phyloP scores from a whole-genome alignment of 2,329 filamentous ascomycete species.

The Verticillium nonalfalfae region DNA sequence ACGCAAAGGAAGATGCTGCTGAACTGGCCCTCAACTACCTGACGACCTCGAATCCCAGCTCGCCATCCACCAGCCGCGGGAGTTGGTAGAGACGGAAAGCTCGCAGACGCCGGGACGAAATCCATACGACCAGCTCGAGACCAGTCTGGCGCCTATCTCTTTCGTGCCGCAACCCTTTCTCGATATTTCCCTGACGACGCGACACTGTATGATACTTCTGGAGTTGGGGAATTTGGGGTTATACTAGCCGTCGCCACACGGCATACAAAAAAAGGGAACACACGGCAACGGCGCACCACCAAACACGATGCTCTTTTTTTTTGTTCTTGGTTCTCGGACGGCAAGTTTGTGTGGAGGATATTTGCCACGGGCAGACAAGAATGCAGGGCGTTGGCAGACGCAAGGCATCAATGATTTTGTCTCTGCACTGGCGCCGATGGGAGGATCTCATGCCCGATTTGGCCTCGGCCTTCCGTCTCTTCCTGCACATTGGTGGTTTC shows the following conservation, averaged over 20 bases:
- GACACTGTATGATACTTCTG: conserved; percentile 3
- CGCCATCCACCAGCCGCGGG: conserved; percentile 23
- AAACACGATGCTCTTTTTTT: neutral
- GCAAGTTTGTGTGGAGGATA: neutral
- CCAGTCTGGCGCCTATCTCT: too few relatives aligned
- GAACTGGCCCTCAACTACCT: conserved; percentile 67
- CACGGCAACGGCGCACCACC: conserved; percentile 4
- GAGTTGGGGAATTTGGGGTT: conserved; percentile 16
- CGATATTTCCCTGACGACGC: neutral
- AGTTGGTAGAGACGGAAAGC: conserved; percentile 5
- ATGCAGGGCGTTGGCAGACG: neutral
- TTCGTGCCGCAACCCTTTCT: neutral
- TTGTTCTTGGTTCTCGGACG: neutral
- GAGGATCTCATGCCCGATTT: neutral
- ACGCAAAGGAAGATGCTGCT: conserved; percentile 86
- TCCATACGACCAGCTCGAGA: too few relatives aligned
- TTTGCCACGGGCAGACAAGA: neutral
- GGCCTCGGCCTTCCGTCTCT: neutral
- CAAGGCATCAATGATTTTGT: neutral
- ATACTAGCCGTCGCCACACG: conserved; percentile 14
- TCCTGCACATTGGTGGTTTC: neutral
- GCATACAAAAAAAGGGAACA: conserved; percentile 8
- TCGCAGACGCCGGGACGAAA: neutral
- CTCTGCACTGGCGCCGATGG: neutral
- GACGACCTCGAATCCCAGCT: conserved; percentile 31